These are phyloP conservation scores for Eucalyptus tenuipes DNA, from an alignment of 345 rosid genomes.

Conservation along the genomic window DNA sequence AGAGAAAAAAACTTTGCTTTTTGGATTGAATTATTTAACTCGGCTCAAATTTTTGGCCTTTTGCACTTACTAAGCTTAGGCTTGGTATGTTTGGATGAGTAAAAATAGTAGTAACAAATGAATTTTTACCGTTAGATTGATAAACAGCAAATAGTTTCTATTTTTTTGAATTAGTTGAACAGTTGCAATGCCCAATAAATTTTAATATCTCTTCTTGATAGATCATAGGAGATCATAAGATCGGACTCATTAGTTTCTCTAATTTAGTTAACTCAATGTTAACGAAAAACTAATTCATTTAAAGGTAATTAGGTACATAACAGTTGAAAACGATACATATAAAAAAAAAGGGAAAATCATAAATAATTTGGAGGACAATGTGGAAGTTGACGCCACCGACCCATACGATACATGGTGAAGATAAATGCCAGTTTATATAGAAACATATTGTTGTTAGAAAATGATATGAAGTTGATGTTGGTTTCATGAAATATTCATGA, in stretches of 20 bases:
- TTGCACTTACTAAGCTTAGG: neutral
- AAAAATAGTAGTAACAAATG: neutral
- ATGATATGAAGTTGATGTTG: neutral
- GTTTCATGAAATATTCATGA: neutral
- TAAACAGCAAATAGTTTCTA: neutral
- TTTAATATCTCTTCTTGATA: neutral
- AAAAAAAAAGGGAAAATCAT: neutral
- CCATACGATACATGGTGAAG: neutral
- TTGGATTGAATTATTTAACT: neutral
- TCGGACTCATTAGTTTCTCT: neutral
- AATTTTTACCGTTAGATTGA: neutral
- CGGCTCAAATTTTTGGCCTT: neutral
- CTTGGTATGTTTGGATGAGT: neutral
- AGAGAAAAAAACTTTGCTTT: neutral
- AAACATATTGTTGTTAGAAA: neutral
- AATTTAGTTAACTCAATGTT: neutral
- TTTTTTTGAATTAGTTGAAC: neutral
- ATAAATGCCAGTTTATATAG: neutral
- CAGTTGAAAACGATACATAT: neutral
- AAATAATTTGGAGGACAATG: fast-evolving
- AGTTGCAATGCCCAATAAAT: neutral
- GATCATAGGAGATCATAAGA: neutral
- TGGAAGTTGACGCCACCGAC: fast-evolving
- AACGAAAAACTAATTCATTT: neutral
- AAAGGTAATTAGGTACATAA: neutral